Conservation (phyloP, 2,329 filamentous ascomycete genomes). For the Nemania sp. region DNA sequence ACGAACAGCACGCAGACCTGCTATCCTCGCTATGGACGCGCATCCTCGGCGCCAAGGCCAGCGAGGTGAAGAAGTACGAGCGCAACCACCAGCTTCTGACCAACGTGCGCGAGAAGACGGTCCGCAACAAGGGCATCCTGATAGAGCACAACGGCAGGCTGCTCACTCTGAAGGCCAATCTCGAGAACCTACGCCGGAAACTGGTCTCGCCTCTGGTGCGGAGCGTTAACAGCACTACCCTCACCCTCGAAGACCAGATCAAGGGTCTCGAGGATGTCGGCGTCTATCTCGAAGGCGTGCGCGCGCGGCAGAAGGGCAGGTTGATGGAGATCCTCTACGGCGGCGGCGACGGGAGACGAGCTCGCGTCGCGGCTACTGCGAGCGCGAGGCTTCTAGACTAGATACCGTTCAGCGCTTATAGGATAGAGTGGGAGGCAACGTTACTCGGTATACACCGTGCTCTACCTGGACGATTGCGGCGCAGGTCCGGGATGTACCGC, state of each 20-base stretch:
- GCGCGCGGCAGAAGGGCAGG: slow-evolving; percentile 80
- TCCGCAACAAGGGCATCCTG: slow-evolving; percentile 84
- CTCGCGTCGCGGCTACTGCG: slow-evolving; percentile 25
- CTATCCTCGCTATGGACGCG: slow-evolving; percentile 84
- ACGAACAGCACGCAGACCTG: slow-evolving; percentile 78
- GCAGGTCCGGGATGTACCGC: no score
- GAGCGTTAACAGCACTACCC: slow-evolving; percentile 66
- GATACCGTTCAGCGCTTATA: no score
- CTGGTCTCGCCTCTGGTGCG: slow-evolving; percentile 83
- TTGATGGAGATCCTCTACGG: slow-evolving; percentile 80
- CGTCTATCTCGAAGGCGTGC: slow-evolving; percentile 72
- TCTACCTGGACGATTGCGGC: no score
- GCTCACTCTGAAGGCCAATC: slow-evolving; percentile 79
- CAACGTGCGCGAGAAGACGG: slow-evolving; percentile 78
- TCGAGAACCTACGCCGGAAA: slow-evolving; percentile 82
- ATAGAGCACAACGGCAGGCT: slow-evolving; percentile 86
- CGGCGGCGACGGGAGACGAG: slow-evolving; percentile 35
- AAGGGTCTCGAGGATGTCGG: slow-evolving; percentile 79
- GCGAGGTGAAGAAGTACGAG: slow-evolving; percentile 84
- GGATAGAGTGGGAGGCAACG: no score
- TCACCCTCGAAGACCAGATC: slow-evolving; percentile 85
- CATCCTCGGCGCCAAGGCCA: slow-evolving; percentile 75
- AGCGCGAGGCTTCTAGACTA: slow-evolving; percentile 23
- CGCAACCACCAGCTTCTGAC: slow-evolving; percentile 81
- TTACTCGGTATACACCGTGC: no score